Conservation (phyloP, 495 filamentous ascomycete species). For the Penicillium bialowiezense region DNA sequence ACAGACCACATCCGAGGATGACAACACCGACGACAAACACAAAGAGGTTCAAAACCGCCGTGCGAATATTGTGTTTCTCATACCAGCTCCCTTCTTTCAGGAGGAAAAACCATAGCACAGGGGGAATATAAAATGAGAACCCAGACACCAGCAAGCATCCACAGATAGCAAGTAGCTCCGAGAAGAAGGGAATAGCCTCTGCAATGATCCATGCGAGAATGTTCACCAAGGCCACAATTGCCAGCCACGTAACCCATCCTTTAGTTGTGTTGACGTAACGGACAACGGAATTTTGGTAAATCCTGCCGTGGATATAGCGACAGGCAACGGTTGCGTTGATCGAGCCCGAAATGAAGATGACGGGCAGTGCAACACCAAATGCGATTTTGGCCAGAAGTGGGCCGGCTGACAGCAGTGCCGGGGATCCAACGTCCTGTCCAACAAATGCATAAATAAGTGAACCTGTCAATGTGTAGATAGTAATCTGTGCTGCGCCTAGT, state of each 20-base stretch:
- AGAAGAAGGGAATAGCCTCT: constrained; percentile 68
- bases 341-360: constrained; percentile 66
- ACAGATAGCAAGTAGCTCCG: constrained; percentile 55
- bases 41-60: constrained; percentile 6
- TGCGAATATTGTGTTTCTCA: constrained; percentile 7
- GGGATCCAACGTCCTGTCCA: constrained; percentile 62
- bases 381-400: constrained; percentile 60
- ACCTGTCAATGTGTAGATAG: constrained; percentile 67
- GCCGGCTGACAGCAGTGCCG: constrained; percentile 63
- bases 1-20: constrained; percentile 10
- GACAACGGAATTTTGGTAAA: constrained; percentile 52
- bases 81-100: neutral
- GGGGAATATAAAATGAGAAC: constrained; percentile 20
- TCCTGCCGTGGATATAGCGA: constrained; percentile 59
- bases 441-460: constrained; percentile 67
- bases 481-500: constrained; percentile 57
- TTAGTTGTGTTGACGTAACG: constrained; percentile 58
- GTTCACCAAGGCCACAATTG: constrained; percentile 50
- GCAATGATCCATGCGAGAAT: constrained; percentile 64
- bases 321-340: constrained; percentile 59
- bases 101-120: neutral
- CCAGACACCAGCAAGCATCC: constrained; percentile 42
- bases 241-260: constrained; percentile 57
- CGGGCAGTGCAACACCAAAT: constrained; percentile 70
- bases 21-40: constrained; percentile 9